Evolutionary conservation across 768 basidiomycete species (phyloP).

Genomic region (Coprinellus micaceus): DNA sequence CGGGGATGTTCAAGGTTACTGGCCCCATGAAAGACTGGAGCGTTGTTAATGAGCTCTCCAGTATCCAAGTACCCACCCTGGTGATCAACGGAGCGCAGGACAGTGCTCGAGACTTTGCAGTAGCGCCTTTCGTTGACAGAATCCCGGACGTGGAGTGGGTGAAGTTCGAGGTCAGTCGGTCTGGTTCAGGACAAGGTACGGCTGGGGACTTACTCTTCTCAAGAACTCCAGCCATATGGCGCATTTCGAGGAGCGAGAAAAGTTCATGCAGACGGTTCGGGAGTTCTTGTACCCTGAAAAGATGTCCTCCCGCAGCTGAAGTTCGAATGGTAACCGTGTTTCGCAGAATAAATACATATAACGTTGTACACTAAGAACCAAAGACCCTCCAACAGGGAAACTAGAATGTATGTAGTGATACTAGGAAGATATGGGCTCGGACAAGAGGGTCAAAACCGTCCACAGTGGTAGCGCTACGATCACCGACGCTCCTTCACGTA

Average conservation of each 20-base stretch:
- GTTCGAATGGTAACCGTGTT: too few species aligned
- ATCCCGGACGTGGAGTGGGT: conserved; percentile 45
- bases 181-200: background rate
- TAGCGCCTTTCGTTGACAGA: conserved; percentile 33
- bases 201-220: background rate
- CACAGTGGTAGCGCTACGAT: background rate
- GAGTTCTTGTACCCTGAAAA: conserved; percentile 23
- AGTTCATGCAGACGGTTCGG: conserved; percentile 31
- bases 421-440: too few species aligned
- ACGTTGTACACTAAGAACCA: too few species aligned
- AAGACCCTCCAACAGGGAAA: too few species aligned
- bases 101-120: conserved; percentile 34
- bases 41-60: conserved; percentile 40
- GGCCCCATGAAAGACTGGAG: conserved; percentile 43
- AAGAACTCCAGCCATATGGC: conserved; percentile 39
- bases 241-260: conserved; percentile 38
- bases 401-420: too few species aligned
- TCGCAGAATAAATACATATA: too few species aligned
- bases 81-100: conserved; percentile 41
- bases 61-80: conserved; percentile 37
- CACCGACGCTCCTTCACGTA: conserved; percentile 80
- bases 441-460: background rate
- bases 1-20: conserved; percentile 35
- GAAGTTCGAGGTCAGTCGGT: conserved; percentile 27
- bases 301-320: too few species aligned